Evolutionary conservation across 495 filamentous ascomycete genomes (phyloP).

Genomic region (Aspergillus nidulans): DNA sequence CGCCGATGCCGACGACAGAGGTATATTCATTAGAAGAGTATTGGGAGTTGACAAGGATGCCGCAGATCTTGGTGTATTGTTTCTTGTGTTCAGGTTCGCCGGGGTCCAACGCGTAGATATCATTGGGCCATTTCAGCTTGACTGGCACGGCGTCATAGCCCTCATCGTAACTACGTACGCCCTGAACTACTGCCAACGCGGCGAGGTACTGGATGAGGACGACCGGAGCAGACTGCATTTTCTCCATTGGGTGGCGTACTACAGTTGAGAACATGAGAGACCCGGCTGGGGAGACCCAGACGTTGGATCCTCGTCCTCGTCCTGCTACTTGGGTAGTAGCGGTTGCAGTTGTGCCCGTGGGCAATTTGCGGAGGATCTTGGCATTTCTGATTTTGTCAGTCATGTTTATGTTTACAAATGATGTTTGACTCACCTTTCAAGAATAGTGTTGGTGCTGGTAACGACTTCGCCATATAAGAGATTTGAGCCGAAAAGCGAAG

Average conservation of each 20-base stretch:
- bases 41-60: conserved; percentile 86
- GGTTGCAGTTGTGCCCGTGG: conserved; percentile 78
- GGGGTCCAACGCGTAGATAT: conserved; percentile 83
- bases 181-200: conserved; percentile 84
- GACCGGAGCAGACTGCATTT: conserved; percentile 71
- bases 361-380: conserved; percentile 68
- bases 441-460: conserved; percentile 90
- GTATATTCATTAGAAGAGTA: conserved; percentile 76
- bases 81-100: conserved; percentile 48
- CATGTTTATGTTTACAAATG: background rate
- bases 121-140: conserved; percentile 96
- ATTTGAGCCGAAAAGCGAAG: conserved; percentile 66
- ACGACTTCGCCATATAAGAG: conserved; percentile 89
- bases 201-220: conserved; percentile 93
- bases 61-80: conserved; percentile 84
- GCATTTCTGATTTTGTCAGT: conserved; percentile 57
- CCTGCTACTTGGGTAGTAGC: conserved; percentile 91
- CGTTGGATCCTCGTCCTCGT: conserved; percentile 85
- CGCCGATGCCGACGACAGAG: conserved; percentile 80
- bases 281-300: conserved; percentile 91
- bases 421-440: conserved; percentile 69
- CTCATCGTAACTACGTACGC: conserved; percentile 71
- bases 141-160: conserved; percentile 73
- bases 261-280: conserved; percentile 82
- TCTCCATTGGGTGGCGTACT: conserved; percentile 70